Evolutionary conservation across 768 basidiomycete genomes (phyloP).

Genomic region (Rhizopogon roseolus): DNA sequence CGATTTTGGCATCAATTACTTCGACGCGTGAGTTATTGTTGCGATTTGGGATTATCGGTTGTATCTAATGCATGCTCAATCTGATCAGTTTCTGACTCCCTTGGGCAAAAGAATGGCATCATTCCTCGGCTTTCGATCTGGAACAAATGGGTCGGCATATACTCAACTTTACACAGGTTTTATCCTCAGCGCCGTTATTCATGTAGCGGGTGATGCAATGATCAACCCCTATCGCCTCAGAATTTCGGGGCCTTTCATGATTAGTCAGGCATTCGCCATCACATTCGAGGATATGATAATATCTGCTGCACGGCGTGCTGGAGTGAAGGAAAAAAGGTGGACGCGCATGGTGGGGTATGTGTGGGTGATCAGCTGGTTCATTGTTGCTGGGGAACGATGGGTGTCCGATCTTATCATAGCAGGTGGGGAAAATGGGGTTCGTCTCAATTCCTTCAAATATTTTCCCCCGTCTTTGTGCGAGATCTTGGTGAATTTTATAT

Average conservation of each 20-base stretch:
- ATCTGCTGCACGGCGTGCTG: constrained; percentile 8
- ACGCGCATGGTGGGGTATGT: constrained; percentile 16
- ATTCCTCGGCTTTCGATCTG: constrained; percentile 18
- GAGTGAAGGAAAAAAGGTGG: constrained; percentile 7
- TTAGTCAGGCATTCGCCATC: constrained; percentile 29
- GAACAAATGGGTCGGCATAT: constrained; percentile 23
- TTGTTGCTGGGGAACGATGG: neutral
- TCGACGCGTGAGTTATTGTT: constrained; percentile 25
- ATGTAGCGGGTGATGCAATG: constrained; percentile 28
- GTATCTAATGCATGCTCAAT: neutral
- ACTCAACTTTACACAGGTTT: constrained; percentile 34
- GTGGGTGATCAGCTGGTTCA: constrained; percentile 27
- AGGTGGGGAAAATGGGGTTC: neutral
- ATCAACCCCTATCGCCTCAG: constrained; percentile 7
- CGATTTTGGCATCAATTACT: constrained; percentile 35
- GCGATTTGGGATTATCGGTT: neutral
- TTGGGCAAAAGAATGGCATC: constrained; percentile 23
- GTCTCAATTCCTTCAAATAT: neutral
- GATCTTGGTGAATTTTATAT: neutral
- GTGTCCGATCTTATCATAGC: neutral
- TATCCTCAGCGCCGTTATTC: constrained; percentile 28
- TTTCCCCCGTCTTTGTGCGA: neutral
- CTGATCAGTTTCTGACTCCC: constrained; percentile 18
- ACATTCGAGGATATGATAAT: constrained; percentile 29
- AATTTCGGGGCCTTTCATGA: constrained; percentile 15